Conservation (phyloP, 1,284 basidiomycete genomes). For the Melampsora larici-populina region DNA sequence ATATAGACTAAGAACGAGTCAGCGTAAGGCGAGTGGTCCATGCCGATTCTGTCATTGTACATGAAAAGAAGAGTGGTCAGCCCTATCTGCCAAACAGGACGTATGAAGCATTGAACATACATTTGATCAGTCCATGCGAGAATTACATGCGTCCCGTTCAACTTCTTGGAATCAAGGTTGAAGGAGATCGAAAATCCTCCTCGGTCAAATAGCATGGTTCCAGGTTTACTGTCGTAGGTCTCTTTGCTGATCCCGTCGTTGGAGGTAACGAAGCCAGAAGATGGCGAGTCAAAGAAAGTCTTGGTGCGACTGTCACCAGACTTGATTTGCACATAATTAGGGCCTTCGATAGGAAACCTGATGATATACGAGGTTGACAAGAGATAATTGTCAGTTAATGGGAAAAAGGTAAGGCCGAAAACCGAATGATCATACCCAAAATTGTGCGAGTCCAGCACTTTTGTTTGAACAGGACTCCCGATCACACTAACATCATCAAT, state of each 20-base stretch:
- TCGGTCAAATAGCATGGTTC: background rate
- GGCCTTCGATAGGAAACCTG: background rate
- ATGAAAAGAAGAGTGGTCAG: background rate
- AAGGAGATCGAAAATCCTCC: background rate
- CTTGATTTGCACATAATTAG: background rate
- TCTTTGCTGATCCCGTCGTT: conserved; percentile 1
- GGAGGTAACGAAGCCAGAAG: background rate
- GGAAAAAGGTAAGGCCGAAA: background rate
- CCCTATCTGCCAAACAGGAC: too few relatives aligned
- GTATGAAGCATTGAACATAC: background rate
- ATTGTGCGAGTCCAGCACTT: background rate
- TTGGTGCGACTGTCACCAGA: background rate
- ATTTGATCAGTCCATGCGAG: background rate
- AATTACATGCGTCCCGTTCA: background rate
- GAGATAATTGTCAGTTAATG: background rate
- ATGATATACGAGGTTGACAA: background rate
- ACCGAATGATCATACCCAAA: background rate
- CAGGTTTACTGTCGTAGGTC: background rate
- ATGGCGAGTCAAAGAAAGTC: background rate
- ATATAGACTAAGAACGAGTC: background rate
- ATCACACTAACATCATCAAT: background rate
- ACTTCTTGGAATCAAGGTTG: background rate
- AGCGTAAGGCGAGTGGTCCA: background rate
- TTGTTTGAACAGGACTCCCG: background rate
- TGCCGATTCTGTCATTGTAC: background rate